Base-by-base conservation (phyloP, 2,329 filamentous ascomycete species). In the Pseudocercospora crystallina region DNA sequence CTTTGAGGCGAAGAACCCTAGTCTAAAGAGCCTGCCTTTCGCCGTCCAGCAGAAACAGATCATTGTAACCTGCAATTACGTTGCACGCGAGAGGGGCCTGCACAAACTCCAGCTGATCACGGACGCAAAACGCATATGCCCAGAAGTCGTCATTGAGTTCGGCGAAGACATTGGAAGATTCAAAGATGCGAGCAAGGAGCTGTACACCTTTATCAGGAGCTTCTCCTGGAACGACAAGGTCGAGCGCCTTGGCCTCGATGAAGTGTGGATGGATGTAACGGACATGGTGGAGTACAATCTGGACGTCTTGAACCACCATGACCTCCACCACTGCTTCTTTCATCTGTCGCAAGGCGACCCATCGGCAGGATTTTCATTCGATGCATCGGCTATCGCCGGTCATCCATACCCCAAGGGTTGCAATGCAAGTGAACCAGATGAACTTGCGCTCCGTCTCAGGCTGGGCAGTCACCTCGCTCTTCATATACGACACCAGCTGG, bases 21-120 rank as follows among this genome's bases (percentile, higher is more conserved):
- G 79, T 2, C 76, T 96, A 50, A 89, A 83, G 65, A 77, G 79
- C 1, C 73, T 87, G 13, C 89, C 90, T 5, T 75, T 97, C 31
- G 91, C 90, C 32, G 84, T 96, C 51, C 88, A 91, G 70, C 91
- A 96, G 71, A 96, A 96, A 72, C 89, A 90, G 67, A 96, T 96
- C 48, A 79, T 58, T 35, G 89, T 91, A 15, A 95, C 90, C 4
- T 95, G 89, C 79, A 97, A 97, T 72, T 97, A 97, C 70, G 89
- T 88, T 66, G 92, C 92, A 15, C 84, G 92, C 32, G 76, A 83
- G 44, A 80, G 81, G 53, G 77, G 77, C 33, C 78, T 91, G 47
- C 77, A 81, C 69, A 97, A 99, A 74, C 78, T 97, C 53, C 90
- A 95, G 78, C 80, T 90, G 57, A 84, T 96, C 65, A 81, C 78